phyloP scores from a whole-genome alignment of 176 grass and related monocot genomes.

The Oryza meyeriana region DNA sequence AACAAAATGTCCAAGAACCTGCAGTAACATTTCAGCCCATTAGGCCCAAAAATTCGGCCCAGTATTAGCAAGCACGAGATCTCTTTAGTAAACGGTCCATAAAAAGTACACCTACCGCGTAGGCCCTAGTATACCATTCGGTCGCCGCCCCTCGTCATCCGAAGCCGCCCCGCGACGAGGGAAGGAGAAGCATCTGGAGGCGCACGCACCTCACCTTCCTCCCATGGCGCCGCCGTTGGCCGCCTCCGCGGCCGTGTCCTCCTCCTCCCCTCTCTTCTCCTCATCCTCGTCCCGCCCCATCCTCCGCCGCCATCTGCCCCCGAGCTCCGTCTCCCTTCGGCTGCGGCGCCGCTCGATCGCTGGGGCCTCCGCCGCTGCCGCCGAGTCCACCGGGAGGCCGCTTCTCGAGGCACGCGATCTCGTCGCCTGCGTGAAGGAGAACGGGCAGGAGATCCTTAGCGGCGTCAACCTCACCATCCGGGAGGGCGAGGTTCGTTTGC shows the following conservation, averaged over 20 bases:
- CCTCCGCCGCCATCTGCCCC: neutral
- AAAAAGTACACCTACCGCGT: neutral
- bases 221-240: slow-evolving; percentile 33
- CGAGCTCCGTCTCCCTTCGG: slow-evolving; percentile 7
- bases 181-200: slow-evolving; percentile 22
- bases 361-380: slow-evolving; percentile 16
- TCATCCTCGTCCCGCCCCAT: slow-evolving; percentile 19
- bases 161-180: slow-evolving; percentile 8
- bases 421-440: slow-evolving; percentile 68
- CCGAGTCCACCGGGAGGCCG: slow-evolving; percentile 15
- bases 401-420: slow-evolving; percentile 72
- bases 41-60: neutral
- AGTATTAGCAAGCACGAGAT: neutral
- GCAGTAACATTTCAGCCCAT: neutral
- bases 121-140: neutral
- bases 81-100: neutral
- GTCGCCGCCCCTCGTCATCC: slow-evolving; percentile 32
- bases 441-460: slow-evolving; percentile 47
- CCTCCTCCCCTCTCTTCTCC: slow-evolving; percentile 25
- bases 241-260: slow-evolving; percentile 15
- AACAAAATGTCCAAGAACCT: neutral
- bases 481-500: slow-evolving; percentile 62
- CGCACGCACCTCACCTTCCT: slow-evolving; percentile 11
- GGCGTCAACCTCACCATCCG: slow-evolving; percentile 78
- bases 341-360: slow-evolving; percentile 18